Evolutionary conservation across 1,284 basidiomycete genomes (phyloP).

Genomic region (Anthracocystis panici-leucophaei): DNA sequence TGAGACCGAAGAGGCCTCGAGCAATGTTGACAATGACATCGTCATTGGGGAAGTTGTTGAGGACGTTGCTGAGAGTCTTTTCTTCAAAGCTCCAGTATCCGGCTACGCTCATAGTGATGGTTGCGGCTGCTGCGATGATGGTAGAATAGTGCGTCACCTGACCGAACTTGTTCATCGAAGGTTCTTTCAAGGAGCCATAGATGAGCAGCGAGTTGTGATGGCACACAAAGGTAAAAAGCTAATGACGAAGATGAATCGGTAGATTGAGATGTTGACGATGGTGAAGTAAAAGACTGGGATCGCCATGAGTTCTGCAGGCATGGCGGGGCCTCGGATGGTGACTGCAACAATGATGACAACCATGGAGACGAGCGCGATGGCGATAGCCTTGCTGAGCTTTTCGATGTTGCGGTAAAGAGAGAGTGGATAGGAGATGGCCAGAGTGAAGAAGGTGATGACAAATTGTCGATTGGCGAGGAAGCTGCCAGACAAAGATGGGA

Average conservation of each 20-base stretch:
- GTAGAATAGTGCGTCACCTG: conserved; percentile 81
- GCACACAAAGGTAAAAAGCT: conserved; percentile 70
- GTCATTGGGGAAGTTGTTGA: conserved; percentile 69
- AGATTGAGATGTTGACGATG: conserved; percentile 81
- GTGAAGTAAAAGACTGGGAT: conserved; percentile 74
- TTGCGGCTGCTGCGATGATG: conserved; percentile 64
- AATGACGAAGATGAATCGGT: conserved; percentile 66
- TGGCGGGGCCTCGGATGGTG: conserved; percentile 84
- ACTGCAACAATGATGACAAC: conserved; percentile 90
- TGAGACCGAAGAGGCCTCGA: conserved; percentile 92
- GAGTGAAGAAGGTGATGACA: conserved; percentile 75
- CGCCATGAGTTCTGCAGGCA: conserved; percentile 84
- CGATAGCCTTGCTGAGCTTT: conserved; percentile 91
- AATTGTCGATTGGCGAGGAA: conserved; percentile 88
- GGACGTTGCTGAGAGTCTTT: conserved; percentile 77
- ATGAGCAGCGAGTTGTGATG: conserved; percentile 74
- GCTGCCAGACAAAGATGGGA: conserved; percentile 83
- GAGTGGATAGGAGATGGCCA: conserved; percentile 82
- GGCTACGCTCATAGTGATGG: conserved; percentile 79
- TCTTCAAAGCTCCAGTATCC: conserved; percentile 94
- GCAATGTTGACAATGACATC: conserved; percentile 77
- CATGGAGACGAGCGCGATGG: conserved; percentile 85
- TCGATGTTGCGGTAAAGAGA: conserved; percentile 97
- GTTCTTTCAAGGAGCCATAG: conserved; percentile 90
- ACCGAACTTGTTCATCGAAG: conserved; percentile 93